Conservation (phyloP, 2,329 filamentous ascomycete species). For the Microcera coccophila region DNA sequence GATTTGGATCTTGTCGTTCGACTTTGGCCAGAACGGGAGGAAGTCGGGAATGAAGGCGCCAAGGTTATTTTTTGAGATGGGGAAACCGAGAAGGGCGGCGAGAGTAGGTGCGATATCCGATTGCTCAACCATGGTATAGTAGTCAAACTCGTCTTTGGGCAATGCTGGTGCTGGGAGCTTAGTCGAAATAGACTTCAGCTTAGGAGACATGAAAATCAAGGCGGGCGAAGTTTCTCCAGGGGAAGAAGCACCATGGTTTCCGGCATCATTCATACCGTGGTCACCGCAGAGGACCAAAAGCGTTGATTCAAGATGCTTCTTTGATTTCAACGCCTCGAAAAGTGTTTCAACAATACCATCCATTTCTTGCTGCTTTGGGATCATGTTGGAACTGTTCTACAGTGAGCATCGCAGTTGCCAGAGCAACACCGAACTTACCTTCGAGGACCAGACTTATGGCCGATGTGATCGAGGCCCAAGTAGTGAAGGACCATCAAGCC, state of each 20-base stretch:
- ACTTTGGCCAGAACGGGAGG: slow-evolving; percentile 64
- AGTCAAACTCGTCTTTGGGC: slow-evolving; percentile 69
- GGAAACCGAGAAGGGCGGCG: slow-evolving; percentile 80
- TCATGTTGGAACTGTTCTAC: slow-evolving; percentile 72
- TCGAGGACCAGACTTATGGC: slow-evolving; percentile 87
- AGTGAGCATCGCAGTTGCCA: slow-evolving; percentile 8
- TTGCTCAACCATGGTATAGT: slow-evolving; percentile 83
- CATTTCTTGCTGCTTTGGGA: slow-evolving; percentile 92
- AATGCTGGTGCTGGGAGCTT: slow-evolving; percentile 49
- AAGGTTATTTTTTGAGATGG: slow-evolving; percentile 83
- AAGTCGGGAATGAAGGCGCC: slow-evolving; percentile 81
- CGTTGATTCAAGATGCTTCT: slow-evolving; percentile 69
- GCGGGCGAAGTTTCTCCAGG: slow-evolving; percentile 92
- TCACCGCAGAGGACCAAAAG: slow-evolving; percentile 86
- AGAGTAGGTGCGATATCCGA: slow-evolving; percentile 90
- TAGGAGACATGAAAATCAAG: slow-evolving; percentile 85
- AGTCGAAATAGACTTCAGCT: slow-evolving; percentile 57
- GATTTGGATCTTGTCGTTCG: slow-evolving; percentile 59
- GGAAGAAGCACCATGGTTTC: slow-evolving; percentile 92
- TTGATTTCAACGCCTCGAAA: slow-evolving; percentile 68
- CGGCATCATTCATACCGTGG: slow-evolving; percentile 99
- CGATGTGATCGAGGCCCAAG: slow-evolving; percentile 92
- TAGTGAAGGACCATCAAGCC: slow-evolving; percentile 93
- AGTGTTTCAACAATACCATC: slow-evolving; percentile 74
- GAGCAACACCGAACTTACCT: slow-evolving; percentile 48